phyloP scores from a whole-genome alignment of 169 alveolate genomes.

The Eimeria praecox region DNA sequence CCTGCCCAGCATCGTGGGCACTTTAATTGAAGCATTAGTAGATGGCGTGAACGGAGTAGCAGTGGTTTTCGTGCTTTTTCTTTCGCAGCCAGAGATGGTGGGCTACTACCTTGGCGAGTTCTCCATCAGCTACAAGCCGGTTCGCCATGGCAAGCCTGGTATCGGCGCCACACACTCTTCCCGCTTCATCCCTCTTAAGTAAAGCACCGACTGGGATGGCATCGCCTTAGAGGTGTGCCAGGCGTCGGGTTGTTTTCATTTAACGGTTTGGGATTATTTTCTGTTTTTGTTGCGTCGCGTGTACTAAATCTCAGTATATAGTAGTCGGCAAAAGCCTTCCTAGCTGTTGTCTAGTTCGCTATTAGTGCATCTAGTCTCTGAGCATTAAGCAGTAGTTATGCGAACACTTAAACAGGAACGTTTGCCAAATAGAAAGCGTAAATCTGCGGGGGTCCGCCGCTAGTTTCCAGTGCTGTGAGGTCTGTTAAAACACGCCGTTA shows the following conservation, averaged over 20 bases:
- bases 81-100: conserved; percentile 97
- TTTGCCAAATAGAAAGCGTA: neutral
- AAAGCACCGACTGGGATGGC: conserved; percentile 35
- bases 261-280: neutral
- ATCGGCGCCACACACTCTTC: conserved; percentile 94
- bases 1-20: neutral
- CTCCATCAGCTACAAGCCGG: conserved; percentile 99
- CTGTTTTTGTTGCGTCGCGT: conserved; percentile 30
- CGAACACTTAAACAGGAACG: neutral
- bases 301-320: neutral
- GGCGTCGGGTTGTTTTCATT: conserved; percentile 32
- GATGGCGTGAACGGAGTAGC: neutral
- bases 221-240: neutral
- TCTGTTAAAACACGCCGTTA: neutral
- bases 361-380: neutral
- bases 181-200: conserved; percentile 82
- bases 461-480: neutral
- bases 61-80: neutral
- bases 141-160: conserved; percentile 99
- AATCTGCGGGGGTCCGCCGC: neutral
- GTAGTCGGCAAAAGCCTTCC: neutral
- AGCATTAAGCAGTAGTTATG: neutral
- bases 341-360: neutral
- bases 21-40: neutral
- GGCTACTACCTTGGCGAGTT: conserved; percentile 99